Conservation (phyloP, 139 green algal genomes). For the Edaphochlamys debaryana region DNA sequence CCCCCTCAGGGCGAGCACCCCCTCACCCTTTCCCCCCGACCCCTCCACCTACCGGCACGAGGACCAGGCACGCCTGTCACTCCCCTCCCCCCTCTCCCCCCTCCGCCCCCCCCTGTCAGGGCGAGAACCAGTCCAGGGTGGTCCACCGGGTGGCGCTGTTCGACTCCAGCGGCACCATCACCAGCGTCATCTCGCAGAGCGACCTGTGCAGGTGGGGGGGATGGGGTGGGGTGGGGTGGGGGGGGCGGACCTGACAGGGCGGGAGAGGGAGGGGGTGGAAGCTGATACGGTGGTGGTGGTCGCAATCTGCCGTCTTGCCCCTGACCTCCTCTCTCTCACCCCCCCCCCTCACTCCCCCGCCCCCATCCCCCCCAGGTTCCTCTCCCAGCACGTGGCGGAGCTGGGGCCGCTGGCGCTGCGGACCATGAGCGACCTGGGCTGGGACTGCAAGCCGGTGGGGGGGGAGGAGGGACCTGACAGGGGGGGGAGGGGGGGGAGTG, state of each 20-base stretch:
- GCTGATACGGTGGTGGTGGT: too few relatives aligned
- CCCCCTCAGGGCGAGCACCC: too few relatives aligned
- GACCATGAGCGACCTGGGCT: slow-evolving; percentile 66
- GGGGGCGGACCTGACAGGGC: too few relatives aligned
- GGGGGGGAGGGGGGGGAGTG: background rate
- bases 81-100: background rate
- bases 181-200: slow-evolving; percentile 51
- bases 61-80: background rate
- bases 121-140: slow-evolving; percentile 27
- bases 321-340: too few relatives aligned
- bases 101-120: background rate
- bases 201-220: too few relatives aligned
- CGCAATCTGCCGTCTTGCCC: too few relatives aligned
- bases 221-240: too few relatives aligned
- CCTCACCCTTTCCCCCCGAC: too few relatives aligned
- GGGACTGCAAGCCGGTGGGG: slow-evolving; percentile 39
- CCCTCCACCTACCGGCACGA: too few relatives aligned
- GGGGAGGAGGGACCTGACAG: too few relatives aligned
- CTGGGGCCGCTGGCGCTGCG: slow-evolving; percentile 43
- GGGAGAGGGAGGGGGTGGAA: too few relatives aligned
- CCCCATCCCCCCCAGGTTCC: slow-evolving; percentile 36
- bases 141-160: slow-evolving; percentile 65
- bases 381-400: slow-evolving; percentile 32
- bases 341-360: too few relatives aligned
- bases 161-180: slow-evolving; percentile 48